Conservation (phyloP, 1,284 basidiomycete species). For the Rhodotorula sp. region DNA sequence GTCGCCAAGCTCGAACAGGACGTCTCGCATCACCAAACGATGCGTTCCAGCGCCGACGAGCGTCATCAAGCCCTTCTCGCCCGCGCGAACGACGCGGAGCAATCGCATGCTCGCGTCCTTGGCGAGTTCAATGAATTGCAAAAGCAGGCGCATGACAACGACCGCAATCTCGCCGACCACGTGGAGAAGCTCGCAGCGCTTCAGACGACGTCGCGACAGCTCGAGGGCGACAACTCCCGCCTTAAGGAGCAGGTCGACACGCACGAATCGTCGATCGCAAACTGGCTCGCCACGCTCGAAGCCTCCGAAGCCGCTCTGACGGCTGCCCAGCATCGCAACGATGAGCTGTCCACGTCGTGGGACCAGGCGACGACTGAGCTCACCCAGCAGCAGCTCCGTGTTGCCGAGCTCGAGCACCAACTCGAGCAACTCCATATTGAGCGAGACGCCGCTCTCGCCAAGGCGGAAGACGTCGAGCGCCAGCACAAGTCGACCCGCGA, state of each 20-base stretch:
- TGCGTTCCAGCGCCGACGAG: conserved; percentile 72
- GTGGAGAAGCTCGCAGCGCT: conserved; percentile 71
- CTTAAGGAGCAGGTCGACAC: conserved; percentile 59
- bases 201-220: conserved; percentile 70
- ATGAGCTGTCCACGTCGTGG: conserved; percentile 76
- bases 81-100: conserved; percentile 78
- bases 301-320: conserved; percentile 76
- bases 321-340: conserved; percentile 70
- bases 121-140: conserved; percentile 73
- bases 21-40: conserved; percentile 42
- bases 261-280: conserved; percentile 65
- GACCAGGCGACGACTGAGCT: conserved; percentile 66
- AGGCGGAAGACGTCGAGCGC: conserved; percentile 23
- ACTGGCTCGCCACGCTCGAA: conserved; percentile 80
- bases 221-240: conserved; percentile 72
- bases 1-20: conserved; percentile 62
- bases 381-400: conserved; percentile 47
- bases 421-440: conserved; percentile 27
- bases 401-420: conserved; percentile 56
- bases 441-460: conserved; percentile 1
- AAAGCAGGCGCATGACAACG: conserved; percentile 61
- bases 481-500: conserved; percentile 58
- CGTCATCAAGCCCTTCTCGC: conserved; percentile 74
- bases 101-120: conserved; percentile 66
- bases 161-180: conserved; percentile 73